Conservation (phyloP, 1,284 basidiomycete genomes). For the Kalmanozyma brasiliensis region DNA sequence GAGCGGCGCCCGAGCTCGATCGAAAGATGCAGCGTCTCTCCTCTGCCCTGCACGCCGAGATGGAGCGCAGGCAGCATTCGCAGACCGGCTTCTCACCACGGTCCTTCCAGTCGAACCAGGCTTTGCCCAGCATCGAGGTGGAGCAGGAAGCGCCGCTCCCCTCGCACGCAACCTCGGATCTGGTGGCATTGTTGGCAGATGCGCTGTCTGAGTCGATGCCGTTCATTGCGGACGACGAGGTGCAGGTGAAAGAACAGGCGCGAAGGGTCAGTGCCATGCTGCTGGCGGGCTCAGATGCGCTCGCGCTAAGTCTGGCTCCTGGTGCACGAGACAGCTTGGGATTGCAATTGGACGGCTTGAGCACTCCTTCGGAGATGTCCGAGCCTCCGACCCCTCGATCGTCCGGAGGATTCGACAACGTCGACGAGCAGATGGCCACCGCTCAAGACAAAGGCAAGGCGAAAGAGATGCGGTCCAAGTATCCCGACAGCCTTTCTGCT, state of each 20-base stretch:
- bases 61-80: constrained; percentile 37
- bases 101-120: constrained; percentile 6
- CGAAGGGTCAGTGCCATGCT: constrained; percentile 45
- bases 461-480: constrained; percentile 3
- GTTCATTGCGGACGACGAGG: constrained; percentile 10
- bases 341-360: constrained; percentile 34
- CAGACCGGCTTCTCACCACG: constrained; percentile 26
- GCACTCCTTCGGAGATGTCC: constrained; percentile 28
- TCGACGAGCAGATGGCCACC: background rate
- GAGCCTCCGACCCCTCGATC: constrained; percentile 21
- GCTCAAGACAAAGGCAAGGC: constrained; percentile 8
- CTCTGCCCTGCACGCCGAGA: constrained; percentile 38
- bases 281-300: constrained; percentile 43
- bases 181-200: constrained; percentile 40
- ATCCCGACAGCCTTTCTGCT: constrained; percentile 6
- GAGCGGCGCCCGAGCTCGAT: constrained; percentile 14
- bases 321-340: constrained; percentile 42
- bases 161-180: constrained; percentile 8
- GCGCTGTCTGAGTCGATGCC: constrained; percentile 41
- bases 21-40: constrained; percentile 37
- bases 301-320: constrained; percentile 43
- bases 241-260: constrained; percentile 30
- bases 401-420: constrained; percentile 8
- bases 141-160: background rate
- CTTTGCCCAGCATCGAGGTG: constrained; percentile 12